Evolutionary conservation across 306 rosid species (phyloP).

Genomic region (Corylus avellana): DNA sequence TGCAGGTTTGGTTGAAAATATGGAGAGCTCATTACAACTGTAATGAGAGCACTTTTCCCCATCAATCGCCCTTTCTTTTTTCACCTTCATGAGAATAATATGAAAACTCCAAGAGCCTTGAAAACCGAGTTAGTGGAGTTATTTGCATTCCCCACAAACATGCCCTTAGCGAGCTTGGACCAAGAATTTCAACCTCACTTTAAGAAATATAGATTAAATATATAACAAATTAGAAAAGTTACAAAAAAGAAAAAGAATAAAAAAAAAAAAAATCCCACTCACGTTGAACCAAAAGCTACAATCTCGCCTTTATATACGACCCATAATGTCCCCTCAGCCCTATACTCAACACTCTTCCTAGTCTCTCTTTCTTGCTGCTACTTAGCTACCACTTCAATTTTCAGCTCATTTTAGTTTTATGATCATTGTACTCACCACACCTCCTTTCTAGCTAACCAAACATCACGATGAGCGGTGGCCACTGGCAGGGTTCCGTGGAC

Average conservation of each 20-base stretch:
- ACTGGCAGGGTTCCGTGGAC: conserved; percentile 3
- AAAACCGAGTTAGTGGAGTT: conserved; percentile 92
- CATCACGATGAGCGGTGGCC: conserved; percentile 28
- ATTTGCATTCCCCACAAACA: conserved; percentile 89
- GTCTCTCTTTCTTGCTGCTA: neutral
- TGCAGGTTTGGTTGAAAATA: neutral
- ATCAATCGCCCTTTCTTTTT: neutral
- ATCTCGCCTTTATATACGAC: conserved; percentile 78
- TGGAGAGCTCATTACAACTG: neutral
- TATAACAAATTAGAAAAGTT: neutral
- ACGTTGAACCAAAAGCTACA: conserved; percentile 48
- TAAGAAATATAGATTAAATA: neutral
- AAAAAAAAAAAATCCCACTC: conserved; percentile 10
- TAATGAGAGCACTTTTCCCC: neutral
- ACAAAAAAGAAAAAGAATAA: neutral
- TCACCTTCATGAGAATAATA: conserved; percentile 39
- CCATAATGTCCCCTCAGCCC: conserved; percentile 54
- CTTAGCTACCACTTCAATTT: conserved; percentile 13
- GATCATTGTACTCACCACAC: neutral
- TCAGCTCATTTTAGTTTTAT: conserved; percentile 13
- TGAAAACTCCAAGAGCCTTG: conserved; percentile 87
- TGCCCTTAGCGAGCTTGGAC: conserved; percentile 63
- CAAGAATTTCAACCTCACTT: conserved; percentile 60
- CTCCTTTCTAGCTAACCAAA: conserved; percentile 1
- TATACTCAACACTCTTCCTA: conserved; percentile 39